These are phyloP conservation scores for Kazachstania bromeliacearum DNA, from an alignment of 805 yeast species.

Conservation along the genomic window DNA sequence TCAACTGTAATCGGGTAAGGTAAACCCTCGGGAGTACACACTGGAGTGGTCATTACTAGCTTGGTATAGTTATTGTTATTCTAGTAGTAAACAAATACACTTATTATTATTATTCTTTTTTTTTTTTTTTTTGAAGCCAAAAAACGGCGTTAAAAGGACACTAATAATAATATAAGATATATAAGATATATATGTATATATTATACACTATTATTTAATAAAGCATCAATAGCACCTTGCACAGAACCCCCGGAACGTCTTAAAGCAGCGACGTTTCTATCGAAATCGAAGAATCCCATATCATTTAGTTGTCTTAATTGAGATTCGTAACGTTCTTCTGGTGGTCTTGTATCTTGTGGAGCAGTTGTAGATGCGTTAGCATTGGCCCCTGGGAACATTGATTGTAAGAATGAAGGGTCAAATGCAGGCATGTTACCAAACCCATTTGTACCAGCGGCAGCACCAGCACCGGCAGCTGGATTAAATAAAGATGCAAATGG, in stretches of 20 bases:
- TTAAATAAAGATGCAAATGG: conserved; percentile 43
- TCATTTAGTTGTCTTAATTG: conserved; percentile 71
- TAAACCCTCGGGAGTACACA: conserved; percentile 19
- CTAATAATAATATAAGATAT: background rate
- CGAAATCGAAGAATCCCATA: conserved; percentile 86
- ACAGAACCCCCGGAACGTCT: conserved; percentile 95
- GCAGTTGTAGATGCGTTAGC: conserved; percentile 12
- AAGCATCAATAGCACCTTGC: conserved; percentile 89
- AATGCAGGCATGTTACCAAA: conserved; percentile 16
- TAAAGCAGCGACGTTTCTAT: conserved; percentile 80
- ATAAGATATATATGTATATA: background rate
- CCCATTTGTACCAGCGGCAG: conserved; percentile 12
- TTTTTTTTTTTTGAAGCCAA: too few relatives aligned
- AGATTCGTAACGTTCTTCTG: conserved; percentile 66
- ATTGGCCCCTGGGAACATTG: conserved; percentile 34
- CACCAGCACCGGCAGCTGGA: conserved; percentile 34
- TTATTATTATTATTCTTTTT: too few relatives aligned
- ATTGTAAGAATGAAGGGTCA: conserved; percentile 40
- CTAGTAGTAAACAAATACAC: too few relatives aligned
- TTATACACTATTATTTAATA: conserved; percentile 53
- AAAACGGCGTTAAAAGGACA: too few relatives aligned
- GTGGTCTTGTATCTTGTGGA: conserved; percentile 54
- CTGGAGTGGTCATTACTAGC: conserved; percentile 18
- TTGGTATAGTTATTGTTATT: too few relatives aligned
- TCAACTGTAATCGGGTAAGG: conserved; percentile 36